Evolutionary conservation across 1,139 yeast species (phyloP), one percentile per base, ranked within the genome.

Genomic region (Nakaseomyces glabratus): DNA sequence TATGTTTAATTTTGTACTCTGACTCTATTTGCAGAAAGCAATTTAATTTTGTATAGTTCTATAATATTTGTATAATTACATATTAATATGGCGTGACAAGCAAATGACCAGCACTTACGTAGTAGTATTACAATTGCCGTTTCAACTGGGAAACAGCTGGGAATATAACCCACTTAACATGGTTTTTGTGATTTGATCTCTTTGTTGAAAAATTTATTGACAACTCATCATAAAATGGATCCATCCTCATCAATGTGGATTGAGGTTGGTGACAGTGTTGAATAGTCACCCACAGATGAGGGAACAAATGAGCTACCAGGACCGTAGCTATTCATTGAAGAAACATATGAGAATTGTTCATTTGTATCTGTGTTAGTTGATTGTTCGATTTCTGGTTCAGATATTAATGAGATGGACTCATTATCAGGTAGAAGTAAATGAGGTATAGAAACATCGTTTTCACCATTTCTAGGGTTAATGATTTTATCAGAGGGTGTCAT

Each of bases 231-330:
- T 12, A 26, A 18, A 18, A n/a, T n/a, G n/a, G 30, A 26, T 9
- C 30, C 30, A 11, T 18, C 18, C 15, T 26, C 30, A 11, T 18
- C 18, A 11, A 26, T 26, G 11, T 26, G 30, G 12, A 26, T 26
- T 17, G 30, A 26, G 5, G 30, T 26, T 4, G 30, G 30, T 18
- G 30, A 26, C 12, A 26, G 7, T 2, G 30, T 26, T 3, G 30
- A 26, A 21, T 26, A 26, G 15, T 26, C 30, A 2, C 30, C 30
- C n/a, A 26, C 12, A 5, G 30, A 26, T n/a, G 30, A 26, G 13
- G n/a, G 30, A 4, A 17, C 12, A 5, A 26, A 17, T 10, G 30
- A 26, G 10, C 30, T 26, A 7, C 30, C 30, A 17, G 16, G 21
- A n/a, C n/a, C n/a, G 4, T 26, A 26, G 12, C 30, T 17, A 26